These are phyloP conservation scores for Mycena amicta DNA, from an alignment of 768 basidiomycete genomes.

Conservation along the genomic window DNA sequence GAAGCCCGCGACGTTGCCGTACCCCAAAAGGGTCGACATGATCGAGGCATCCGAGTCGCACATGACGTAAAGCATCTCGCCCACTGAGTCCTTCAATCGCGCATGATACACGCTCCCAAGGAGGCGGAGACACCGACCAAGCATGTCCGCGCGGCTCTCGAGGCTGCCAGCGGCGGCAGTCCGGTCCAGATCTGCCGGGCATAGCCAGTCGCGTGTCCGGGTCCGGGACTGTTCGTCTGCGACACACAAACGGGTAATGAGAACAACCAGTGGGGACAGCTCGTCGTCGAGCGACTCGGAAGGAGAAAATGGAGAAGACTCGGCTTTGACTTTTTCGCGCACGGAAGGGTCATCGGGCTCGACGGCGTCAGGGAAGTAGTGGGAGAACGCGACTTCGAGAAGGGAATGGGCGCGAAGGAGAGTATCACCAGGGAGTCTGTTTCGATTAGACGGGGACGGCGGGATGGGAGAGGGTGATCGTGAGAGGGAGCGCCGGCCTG, in stretches of 20 bases:
- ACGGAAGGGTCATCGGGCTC: conserved; percentile 69
- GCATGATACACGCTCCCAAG: conserved; percentile 74
- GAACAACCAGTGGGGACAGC: conserved; percentile 73
- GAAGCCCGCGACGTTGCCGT: conserved; percentile 95
- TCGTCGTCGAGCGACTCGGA: conserved; percentile 75
- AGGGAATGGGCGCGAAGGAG: conserved; percentile 69
- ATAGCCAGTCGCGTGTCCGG: conserved; percentile 65
- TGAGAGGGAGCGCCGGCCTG: conserved; percentile 53
- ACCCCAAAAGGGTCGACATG: conserved; percentile 82
- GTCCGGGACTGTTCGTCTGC: conserved; percentile 61
- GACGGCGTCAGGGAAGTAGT: conserved; percentile 67
- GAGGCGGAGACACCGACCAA: conserved; percentile 81
- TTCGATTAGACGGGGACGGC: neutral
- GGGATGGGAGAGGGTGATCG: conserved; percentile 48
- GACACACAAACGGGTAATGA: conserved; percentile 70
- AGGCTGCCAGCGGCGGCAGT: conserved; percentile 54
- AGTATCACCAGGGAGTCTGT: conserved; percentile 41
- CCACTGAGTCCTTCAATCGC: conserved; percentile 73
- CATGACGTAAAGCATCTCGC: conserved; percentile 85
- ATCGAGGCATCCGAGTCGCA: conserved; percentile 81
- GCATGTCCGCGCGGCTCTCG: conserved; percentile 68
- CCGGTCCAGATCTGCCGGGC: conserved; percentile 83
- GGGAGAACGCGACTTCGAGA: conserved; percentile 56
- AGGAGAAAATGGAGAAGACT: conserved; percentile 30
- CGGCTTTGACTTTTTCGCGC: conserved; percentile 50